Percentiles rank a stretch among this genome's conserved stretches.
phyloP scores from a whole-genome alignment of 176 grass and related monocot genomes.

The Sorghum bicolor region Sorghum_bicolor_NCBIv3 NC_012871.2:57021001-57021500 shows the following conservation, averaged over 20 bases:
- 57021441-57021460: neutral
- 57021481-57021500: neutral
- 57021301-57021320: neutral
- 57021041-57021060: neutral
- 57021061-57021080: neutral
- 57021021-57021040: no score
- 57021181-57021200: neutral
- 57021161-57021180: neutral
- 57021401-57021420: neutral
- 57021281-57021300: neutral
- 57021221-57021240: no score
- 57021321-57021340: neutral
- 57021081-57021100: neutral
- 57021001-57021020: neutral
- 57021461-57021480: slow-evolving; percentile 43
- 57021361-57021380: neutral
- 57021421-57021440: neutral
- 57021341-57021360: neutral
- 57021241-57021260: neutral
- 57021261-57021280: neutral
- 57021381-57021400: neutral
- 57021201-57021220: neutral
- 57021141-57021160: neutral
- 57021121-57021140: neutral
- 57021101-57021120: no score